These are phyloP conservation scores for Flaveria bidentis DNA, from an alignment of 129 eudicot genomes.

Conservation along the genomic window DNA sequence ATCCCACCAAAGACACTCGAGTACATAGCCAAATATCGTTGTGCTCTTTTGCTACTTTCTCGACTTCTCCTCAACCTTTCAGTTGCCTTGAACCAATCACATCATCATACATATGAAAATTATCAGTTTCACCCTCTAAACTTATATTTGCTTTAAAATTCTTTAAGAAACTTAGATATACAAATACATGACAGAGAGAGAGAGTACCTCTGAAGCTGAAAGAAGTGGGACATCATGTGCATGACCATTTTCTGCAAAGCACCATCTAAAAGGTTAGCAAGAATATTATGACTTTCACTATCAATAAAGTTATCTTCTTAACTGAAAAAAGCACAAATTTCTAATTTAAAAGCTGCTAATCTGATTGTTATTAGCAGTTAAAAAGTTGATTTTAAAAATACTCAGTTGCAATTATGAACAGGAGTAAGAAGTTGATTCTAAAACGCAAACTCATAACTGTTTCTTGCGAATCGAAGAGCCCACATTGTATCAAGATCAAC, in stretches of 20 bases:
- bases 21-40: constrained; percentile 81
- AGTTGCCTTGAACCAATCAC: constrained; percentile 50
- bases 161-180: not conserved
- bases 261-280: constrained; percentile 9
- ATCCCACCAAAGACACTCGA: constrained; percentile 91
- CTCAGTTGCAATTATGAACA: not conserved
- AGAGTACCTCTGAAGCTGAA: constrained; percentile 72
- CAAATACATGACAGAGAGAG: not conserved
- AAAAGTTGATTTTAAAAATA: not conserved
- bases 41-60: constrained; percentile 55
- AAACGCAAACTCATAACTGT: not conserved
- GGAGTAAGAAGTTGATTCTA: not conserved
- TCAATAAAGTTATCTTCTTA: not conserved
- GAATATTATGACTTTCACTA: not conserved
- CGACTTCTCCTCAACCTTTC: constrained; percentile 55
- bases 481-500: too few relatives aligned
- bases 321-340: not conserved
- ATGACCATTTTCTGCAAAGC: constrained; percentile 40
- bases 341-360: not conserved
- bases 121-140: constrained; percentile 8
- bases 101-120: not conserved
- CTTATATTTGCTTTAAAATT: not conserved
- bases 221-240: constrained; percentile 60
- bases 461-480: too few relatives aligned
- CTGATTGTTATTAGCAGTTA: not conserved